Evolutionary conservation across 2,329 filamentous ascomycete species (phyloP), one percentile per base, ranked within the genome.

Genomic region (Penicillium thymicola): DNA sequence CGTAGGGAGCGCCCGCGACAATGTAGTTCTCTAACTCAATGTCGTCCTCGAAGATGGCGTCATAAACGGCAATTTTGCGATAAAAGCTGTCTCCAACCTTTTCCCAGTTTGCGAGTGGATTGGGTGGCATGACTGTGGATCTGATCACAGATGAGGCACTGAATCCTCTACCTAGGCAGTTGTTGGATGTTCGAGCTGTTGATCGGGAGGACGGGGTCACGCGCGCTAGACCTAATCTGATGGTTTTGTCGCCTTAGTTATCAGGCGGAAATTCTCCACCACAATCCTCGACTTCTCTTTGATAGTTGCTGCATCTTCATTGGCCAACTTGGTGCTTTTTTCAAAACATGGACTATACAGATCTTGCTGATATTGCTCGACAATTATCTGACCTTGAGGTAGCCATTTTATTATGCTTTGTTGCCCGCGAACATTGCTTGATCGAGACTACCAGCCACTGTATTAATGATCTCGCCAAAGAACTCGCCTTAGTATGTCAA

Each of bases 1-100:
- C 92, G 75, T 94, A 97, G 25, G 92, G 92, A 72, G 94, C 95
- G 70, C 92, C 94, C 56, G 88, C 87, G 69, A 97, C 87, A 68
- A 93, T 83, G 78, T 95, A 96, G 79, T 94, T 95, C 79, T 97
- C 92, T 65, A 99, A 84, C 78, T 99, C 92, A 60, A 97, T 81
- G 72, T 96, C 92, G 71, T 89, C 85, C 76, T 96, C 92, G 74
- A 97, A 99, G 63, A 97, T 85, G 64, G 87, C 89, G 59, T 92
- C 92, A 80, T 97, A 99, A 59, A 96, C 85, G 75, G 93, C 89
- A 55, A 90, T 87, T 79, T 96, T 97, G 74, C 93, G 90, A 79
- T 97, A 99, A 81, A 95, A 97, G 69, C 86, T 88, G 76, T 95
- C 89, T 71, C 91, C 94, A 64, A 97, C 86, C 75, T 85, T 89